Evolutionary conservation across 371 early-diverging fungal species (phyloP).

Genomic region (Mortierella sp.): DNA sequence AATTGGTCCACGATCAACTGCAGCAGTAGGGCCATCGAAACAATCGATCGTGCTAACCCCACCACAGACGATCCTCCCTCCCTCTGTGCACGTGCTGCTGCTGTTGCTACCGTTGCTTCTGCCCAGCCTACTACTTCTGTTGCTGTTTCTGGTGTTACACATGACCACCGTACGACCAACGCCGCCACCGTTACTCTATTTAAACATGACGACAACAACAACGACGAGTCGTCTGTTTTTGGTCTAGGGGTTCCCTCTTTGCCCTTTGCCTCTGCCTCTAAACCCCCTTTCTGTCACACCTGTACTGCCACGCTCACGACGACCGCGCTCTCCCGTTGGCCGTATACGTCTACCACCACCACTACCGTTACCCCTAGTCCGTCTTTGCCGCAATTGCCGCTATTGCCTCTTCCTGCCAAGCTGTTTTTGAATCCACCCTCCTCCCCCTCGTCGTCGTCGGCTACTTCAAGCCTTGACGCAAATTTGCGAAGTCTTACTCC

Average conservation of each 20-base stretch:
- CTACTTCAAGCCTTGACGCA: neutral
- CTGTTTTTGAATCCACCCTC: neutral
- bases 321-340: neutral
- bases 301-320: neutral
- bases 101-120: neutral
- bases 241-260: neutral
- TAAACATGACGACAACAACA: slow-evolving; percentile 2
- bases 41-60: neutral
- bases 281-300: neutral
- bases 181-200: neutral
- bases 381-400: neutral
- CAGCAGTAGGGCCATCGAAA: neutral
- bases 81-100: neutral
- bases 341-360: neutral
- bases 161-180: neutral
- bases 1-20: neutral
- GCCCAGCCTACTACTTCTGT: too few species aligned
- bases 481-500: slow-evolving; percentile 4
- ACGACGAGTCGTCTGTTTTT: neutral
- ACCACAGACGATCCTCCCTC: neutral
- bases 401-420: neutral
- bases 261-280: neutral
- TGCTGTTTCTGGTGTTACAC: neutral
- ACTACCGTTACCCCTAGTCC: neutral
- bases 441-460: neutral